Conservation (phyloP, 495 filamentous ascomycete species). For the Rostrohypoxylon terebratum region DNA sequence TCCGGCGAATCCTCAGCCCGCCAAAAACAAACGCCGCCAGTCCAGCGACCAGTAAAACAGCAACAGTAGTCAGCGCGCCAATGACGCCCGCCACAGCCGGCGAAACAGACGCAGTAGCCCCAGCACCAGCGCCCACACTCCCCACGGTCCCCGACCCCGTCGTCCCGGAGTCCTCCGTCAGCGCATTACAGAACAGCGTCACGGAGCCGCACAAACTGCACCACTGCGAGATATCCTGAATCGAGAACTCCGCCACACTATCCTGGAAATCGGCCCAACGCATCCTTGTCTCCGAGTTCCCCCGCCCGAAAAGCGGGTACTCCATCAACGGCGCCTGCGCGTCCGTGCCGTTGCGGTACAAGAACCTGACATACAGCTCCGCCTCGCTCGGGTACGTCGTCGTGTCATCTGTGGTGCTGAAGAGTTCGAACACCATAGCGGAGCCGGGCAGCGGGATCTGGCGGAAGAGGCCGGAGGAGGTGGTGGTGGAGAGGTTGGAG, state of each 20-base stretch:
- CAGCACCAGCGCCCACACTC: background rate
- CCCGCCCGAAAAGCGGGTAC: conserved; percentile 52
- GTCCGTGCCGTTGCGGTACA: conserved; percentile 54
- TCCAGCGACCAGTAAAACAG: conserved; percentile 35
- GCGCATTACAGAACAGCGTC: conserved; percentile 47
- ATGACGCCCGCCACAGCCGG: conserved; percentile 55
- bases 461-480: conserved; percentile 41
- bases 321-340: conserved; percentile 32
- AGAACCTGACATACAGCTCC: conserved; percentile 55
- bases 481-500: conserved; percentile 39
- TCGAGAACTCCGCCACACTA: conserved; percentile 41
- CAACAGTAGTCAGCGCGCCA: conserved; percentile 51
- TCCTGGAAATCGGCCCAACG: conserved; percentile 44
- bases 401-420: conserved; percentile 46
- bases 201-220: conserved; percentile 48
- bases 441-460: conserved; percentile 54
- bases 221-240: conserved; percentile 47
- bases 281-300: conserved; percentile 44
- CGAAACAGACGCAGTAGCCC: conserved; percentile 26
- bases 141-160: background rate
- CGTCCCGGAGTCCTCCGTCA: conserved; percentile 12
- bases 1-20: conserved; percentile 45
- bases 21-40: conserved; percentile 47
- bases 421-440: conserved; percentile 59
- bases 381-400: conserved; percentile 36